Evolutionary conservation across 2,329 filamentous ascomycete species (phyloP), one percentile per base, ranked within the genome.

Genomic region (Beauveria sp.): DNA sequence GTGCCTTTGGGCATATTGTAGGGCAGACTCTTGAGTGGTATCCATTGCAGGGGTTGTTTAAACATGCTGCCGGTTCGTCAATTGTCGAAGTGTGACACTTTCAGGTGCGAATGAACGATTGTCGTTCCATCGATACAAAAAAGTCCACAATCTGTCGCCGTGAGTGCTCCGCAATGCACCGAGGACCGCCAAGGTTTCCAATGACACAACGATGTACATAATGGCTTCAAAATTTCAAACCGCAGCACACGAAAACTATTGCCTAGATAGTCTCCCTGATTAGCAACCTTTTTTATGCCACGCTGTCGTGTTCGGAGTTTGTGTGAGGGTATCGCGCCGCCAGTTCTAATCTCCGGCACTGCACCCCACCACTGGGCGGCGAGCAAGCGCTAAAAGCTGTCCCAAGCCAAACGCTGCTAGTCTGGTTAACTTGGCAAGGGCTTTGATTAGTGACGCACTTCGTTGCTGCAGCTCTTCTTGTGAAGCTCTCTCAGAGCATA

Each of bases 1-100:
- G 18, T 60, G 60, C 40, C 45, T 34, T n/a, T 57, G 16, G 34
- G 60, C 56, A 38, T 64, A 64, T 6, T 60, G 26, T 4, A 40
- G 18, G 3, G 55, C 46, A 3, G 63, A 53, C n/a, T 57, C 56
- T 38, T 50, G 18, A 57, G 18, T n/a, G 12, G n/a, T n/a, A 22
- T 46, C 43, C 59, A 61, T 61, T 48, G 26, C 6, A 45, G 18
- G 14, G 1, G 1, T 3, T n/a, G 1, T 7, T 50, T 5, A 5
- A 50, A 8, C 31, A 58, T 50, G 12, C 31, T 26, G n/a, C n/a
- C 31, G 31, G 16, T 9, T 28, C 12, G 1, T 26, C n/a, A 5
- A 38, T 38, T 38, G 12, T 3, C 8, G 31, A 26, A 14, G 16
- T 46, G 1, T 31, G 22, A 31, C 2, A 20, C 2, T n/a, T 42